Conservation (phyloP, 352 stramenopile genomes). For the Globisporangium heterothallicum region DNA sequence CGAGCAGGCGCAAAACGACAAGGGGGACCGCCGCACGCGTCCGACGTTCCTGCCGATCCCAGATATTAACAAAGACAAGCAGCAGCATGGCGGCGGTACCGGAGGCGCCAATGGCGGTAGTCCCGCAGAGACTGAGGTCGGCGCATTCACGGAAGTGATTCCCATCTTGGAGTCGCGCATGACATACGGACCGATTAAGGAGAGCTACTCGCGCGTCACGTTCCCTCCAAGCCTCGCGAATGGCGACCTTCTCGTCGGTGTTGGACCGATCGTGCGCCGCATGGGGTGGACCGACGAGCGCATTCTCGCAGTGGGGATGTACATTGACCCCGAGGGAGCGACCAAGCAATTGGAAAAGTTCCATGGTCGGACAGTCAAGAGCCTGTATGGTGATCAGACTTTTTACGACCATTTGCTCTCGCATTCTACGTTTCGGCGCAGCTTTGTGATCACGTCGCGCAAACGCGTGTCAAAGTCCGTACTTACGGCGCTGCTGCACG, state of each 20-base stretch:
- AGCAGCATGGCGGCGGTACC: slow-evolving; percentile 9
- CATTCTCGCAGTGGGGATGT: slow-evolving; percentile 72
- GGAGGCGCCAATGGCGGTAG: slow-evolving; percentile 6
- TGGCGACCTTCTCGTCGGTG: slow-evolving; percentile 65
- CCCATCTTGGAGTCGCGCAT: slow-evolving; percentile 56
- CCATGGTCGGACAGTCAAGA: slow-evolving; percentile 44
- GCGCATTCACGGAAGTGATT: slow-evolving; percentile 40
- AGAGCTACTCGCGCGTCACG: slow-evolving; percentile 71
- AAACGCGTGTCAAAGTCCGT: slow-evolving; percentile 78
- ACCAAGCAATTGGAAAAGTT: slow-evolving; percentile 53
- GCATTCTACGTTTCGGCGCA: slow-evolving; percentile 59
- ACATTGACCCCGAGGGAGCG: slow-evolving; percentile 65
- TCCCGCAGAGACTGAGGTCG: slow-evolving; percentile 20
- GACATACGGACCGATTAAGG: slow-evolving; percentile 64
- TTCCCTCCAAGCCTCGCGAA: slow-evolving; percentile 74
- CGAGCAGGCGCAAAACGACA: slow-evolving; percentile 49
- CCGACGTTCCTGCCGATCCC: slow-evolving; percentile 73
- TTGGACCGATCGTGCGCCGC: slow-evolving; percentile 66
- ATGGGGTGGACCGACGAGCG: slow-evolving; percentile 82
- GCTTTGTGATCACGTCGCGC: slow-evolving; percentile 69
- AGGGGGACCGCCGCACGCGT: slow-evolving; percentile 46
- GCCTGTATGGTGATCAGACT: slow-evolving; percentile 59
- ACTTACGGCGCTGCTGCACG: slow-evolving; percentile 52
- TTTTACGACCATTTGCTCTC: slow-evolving; percentile 71
- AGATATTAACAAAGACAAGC: slow-evolving; percentile 28